Conservation (phyloP, 306 rosid species). For the Gastrolobium villosum region DNA sequence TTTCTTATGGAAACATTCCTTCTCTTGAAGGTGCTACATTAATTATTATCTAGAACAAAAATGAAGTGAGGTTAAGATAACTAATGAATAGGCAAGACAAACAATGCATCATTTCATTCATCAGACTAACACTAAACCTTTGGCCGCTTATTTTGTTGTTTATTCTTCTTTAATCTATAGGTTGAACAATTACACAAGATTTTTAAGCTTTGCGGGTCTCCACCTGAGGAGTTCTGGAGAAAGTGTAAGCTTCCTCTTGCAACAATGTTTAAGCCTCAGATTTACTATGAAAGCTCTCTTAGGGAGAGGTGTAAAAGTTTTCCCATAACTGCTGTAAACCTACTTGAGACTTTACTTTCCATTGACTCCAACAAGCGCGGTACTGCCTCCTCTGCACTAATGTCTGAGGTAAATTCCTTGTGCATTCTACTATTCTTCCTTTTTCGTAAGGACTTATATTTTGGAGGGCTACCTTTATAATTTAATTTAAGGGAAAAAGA, state of each 20-base stretch:
- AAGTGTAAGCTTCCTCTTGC: slow-evolving; percentile 89
- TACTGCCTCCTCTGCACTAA: slow-evolving; percentile 91
- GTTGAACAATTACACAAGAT: slow-evolving; percentile 96
- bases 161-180: slow-evolving; percentile 55
- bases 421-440: slow-evolving; percentile 19
- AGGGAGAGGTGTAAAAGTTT: slow-evolving; percentile 75
- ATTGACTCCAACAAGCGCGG: slow-evolving; percentile 83
- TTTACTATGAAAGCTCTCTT: slow-evolving; percentile 70
- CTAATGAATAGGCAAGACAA: not conserved
- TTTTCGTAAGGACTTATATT: not conserved
- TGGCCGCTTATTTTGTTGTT: slow-evolving; percentile 29
- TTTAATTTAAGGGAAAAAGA: not conserved
- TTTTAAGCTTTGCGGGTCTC: slow-evolving; percentile 96
- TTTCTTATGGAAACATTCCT: no score
- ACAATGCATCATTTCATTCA: slow-evolving; percentile 37
- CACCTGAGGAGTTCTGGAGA: slow-evolving; percentile 90
- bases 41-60: no score
- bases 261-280: slow-evolving; percentile 93
- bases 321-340: slow-evolving; percentile 65
- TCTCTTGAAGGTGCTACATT: no score
- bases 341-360: slow-evolving; percentile 80
- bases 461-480: not conserved
- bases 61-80: not conserved
- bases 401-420: slow-evolving; percentile 73
- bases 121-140: slow-evolving; percentile 30